phyloP scores from a whole-genome alignment of 371 early-diverging fungal species.

The Rhizopus sp. region DNA sequence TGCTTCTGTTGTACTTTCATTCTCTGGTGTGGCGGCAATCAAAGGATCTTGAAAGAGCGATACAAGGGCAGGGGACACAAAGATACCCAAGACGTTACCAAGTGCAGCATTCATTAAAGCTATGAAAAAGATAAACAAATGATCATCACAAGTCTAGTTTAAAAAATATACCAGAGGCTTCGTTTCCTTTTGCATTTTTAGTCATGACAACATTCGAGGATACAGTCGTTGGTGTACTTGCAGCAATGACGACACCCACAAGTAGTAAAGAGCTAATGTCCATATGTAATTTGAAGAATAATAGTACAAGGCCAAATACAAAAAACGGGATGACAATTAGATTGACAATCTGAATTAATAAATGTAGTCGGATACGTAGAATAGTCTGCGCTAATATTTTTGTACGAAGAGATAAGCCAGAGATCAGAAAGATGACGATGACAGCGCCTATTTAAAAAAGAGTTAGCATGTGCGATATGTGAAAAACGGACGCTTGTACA shows the following conservation, averaged over 20 bases:
- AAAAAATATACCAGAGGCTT: conserved; percentile 50
- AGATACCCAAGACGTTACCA: conserved; percentile 75
- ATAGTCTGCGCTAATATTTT: conserved; percentile 60
- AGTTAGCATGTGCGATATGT: not conserved
- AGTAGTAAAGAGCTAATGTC: conserved; percentile 57
- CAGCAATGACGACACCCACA: conserved; percentile 70
- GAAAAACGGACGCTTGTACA: not conserved
- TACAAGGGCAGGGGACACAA: conserved; percentile 67
- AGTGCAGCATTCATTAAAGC: conserved; percentile 73
- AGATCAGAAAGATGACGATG: conserved; percentile 69
- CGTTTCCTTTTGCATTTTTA: conserved; percentile 71
- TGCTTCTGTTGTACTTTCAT: conserved; percentile 37
- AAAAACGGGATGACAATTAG: conserved; percentile 66
- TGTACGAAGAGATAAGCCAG: conserved; percentile 71
- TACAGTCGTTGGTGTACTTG: conserved; percentile 76
- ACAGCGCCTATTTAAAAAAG: conserved; percentile 49
- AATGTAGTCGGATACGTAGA: conserved; percentile 63
- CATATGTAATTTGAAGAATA: conserved; percentile 49
- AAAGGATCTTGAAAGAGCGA: conserved; percentile 42
- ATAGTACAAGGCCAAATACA: conserved; percentile 60
- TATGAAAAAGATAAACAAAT: not conserved
- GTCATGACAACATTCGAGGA: conserved; percentile 84
- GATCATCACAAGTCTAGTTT: not conserved
- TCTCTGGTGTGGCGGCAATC: conserved; percentile 43
- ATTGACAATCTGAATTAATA: conserved; percentile 65